Conservation (phyloP, 768 basidiomycete genomes). For the Leccinum longicurvipes region DNA sequence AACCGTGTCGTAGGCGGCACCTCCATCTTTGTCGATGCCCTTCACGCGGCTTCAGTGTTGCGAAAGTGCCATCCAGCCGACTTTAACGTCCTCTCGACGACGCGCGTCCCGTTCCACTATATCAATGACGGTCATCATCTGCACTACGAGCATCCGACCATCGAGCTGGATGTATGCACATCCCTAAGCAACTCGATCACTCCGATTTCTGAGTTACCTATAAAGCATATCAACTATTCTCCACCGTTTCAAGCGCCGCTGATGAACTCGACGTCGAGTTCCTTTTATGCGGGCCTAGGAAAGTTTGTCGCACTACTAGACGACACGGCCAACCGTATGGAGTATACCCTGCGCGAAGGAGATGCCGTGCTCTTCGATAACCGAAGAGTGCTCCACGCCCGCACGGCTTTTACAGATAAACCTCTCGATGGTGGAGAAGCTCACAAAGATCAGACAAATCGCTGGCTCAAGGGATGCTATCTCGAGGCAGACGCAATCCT, state of each 20-base stretch:
- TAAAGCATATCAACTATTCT: slow-evolving; percentile 82
- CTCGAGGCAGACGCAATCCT: slow-evolving; percentile 63
- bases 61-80: slow-evolving; percentile 42
- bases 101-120: slow-evolving; percentile 85
- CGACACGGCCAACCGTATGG: slow-evolving; percentile 46
- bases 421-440: slow-evolving; percentile 27
- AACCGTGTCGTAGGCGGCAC: slow-evolving; percentile 81
- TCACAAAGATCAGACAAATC: slow-evolving; percentile 48
- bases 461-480: slow-evolving; percentile 93
- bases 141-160: slow-evolving; percentile 67
- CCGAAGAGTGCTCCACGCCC: slow-evolving; percentile 80
- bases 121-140: slow-evolving; percentile 87
- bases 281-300: slow-evolving; percentile 61
- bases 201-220: slow-evolving; percentile 17
- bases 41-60: slow-evolving; percentile 59
- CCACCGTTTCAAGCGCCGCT: slow-evolving; percentile 94
- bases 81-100: slow-evolving; percentile 57
- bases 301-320: slow-evolving; percentile 60
- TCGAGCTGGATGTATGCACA: slow-evolving; percentile 49
- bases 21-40: slow-evolving; percentile 84
- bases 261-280: slow-evolving; percentile 43
- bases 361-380: slow-evolving; percentile 93
- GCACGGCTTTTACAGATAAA: slow-evolving; percentile 65
- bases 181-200: slow-evolving; percentile 6
- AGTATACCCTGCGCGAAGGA: slow-evolving; percentile 73